phyloP scores from a whole-genome alignment of 768 basidiomycete species.

The Tricholoma sp. region DNA sequence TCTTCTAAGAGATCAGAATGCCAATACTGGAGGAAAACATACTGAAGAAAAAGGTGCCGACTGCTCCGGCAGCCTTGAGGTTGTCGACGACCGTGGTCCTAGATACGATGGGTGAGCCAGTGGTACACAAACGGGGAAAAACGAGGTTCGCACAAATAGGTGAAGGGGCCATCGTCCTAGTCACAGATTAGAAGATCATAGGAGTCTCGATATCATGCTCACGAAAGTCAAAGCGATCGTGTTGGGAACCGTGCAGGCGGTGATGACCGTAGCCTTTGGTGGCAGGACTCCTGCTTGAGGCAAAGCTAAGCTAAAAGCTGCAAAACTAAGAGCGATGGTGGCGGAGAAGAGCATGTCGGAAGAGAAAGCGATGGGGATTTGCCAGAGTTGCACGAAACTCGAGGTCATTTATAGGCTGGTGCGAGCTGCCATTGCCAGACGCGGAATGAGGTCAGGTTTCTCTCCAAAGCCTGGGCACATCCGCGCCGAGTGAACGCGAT shows the following conservation, averaged over 20 bases:
- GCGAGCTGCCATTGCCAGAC: background rate
- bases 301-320: slow-evolving; percentile 3
- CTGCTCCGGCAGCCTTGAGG: slow-evolving; percentile 24
- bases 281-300: slow-evolving; percentile 7
- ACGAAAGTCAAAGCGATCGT: slow-evolving; percentile 18
- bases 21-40: background rate
- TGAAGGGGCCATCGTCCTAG: slow-evolving; percentile 17
- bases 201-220: background rate
- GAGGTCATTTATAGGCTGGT: background rate
- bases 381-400: background rate
- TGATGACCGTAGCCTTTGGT: slow-evolving; percentile 10
- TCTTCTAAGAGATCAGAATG: background rate
- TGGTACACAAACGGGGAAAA: background rate
- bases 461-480: background rate
- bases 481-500: too few relatives aligned
- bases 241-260: slow-evolving; percentile 15
- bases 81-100: slow-evolving; percentile 9
- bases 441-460: background rate
- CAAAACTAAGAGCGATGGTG: slow-evolving; percentile 8
- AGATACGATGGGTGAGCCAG: background rate
- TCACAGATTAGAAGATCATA: background rate
- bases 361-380: too few relatives aligned
- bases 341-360: slow-evolving; percentile 8
- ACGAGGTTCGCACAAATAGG: slow-evolving; percentile 5
- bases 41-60: slow-evolving; percentile 36